These are phyloP conservation scores for Betula pendula DNA, from an alignment of 306 rosid species.

Conservation along the genomic window DNA sequence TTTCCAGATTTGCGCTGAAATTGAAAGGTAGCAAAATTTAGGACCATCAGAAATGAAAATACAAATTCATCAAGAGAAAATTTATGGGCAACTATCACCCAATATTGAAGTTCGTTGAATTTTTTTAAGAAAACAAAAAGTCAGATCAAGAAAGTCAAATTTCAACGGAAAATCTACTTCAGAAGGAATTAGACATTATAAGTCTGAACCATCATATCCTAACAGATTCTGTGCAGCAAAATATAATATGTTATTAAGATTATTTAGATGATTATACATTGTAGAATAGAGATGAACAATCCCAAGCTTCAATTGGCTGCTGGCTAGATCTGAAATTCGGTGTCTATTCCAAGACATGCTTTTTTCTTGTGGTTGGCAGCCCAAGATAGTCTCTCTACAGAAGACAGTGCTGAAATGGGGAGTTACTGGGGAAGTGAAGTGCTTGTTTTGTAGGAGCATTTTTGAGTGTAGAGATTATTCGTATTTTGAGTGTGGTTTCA, in stretches of 20 bases:
- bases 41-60: slow-evolving; percentile 16
- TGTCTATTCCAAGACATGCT: background rate
- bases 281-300: background rate
- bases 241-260: background rate
- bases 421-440: too few species aligned
- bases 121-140: background rate
- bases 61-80: background rate
- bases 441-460: too few species aligned
- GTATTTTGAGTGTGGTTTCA: too few species aligned
- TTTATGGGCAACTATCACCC: background rate
- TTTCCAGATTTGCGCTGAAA: slow-evolving; percentile 42
- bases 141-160: background rate
- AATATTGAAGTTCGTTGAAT: background rate
- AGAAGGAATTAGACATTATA: background rate
- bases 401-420: too few species aligned
- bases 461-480: too few species aligned
- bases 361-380: background rate
- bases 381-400: background rate
- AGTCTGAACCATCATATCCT: background rate
- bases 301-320: background rate
- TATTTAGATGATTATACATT: background rate
- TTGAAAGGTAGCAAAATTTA: slow-evolving; percentile 7
- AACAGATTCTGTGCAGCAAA: background rate
- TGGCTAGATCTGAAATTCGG: background rate
- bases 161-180: background rate